Base-by-base conservation (phyloP, 2,329 filamentous ascomycete species). In the Arthroderma sp. region DNA sequence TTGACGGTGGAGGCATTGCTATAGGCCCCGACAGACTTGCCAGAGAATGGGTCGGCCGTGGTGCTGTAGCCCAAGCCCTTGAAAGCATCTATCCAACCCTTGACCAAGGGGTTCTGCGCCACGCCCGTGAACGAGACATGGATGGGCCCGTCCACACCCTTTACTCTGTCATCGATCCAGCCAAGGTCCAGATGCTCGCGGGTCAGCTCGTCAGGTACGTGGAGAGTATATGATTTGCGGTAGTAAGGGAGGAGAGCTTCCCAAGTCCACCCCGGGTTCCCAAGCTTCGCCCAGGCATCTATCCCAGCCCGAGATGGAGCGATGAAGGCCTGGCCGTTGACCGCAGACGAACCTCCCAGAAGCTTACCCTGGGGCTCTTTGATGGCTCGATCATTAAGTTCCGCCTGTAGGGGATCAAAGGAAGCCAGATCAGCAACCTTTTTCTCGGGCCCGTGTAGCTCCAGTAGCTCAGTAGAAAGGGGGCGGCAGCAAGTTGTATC, bases 181-280 rank as follows among this genome's bases (percentile, higher is more conserved):
- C 47, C 43, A 39, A 57, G 37, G 23, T 41, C 35, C 25, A 60
- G 57, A 44, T 49, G 28, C 19, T 58, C 35, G n/a, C 47, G 35
- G 7, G 58, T 59, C 52, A 49, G 55, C 9, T 33, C 25, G 60
- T 61, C 41, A 60, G 63, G 44, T 58, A 63, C 39, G 58, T 56
- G 52, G 33, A 61, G 61, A 2, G 60, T 62, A 51, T 63, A 59
- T 17, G 73, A 70, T 68, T 79, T 79, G 28, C 70, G 68, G 61
- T 80, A 77, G 60, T 80, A 80, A 0, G 74, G 77, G 0, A 76
- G 64, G 9, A 81, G 64, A 21, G 67, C 68, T 1, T 72, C 65
- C 67, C 73, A 77, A 13, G 66, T 67, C 73, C 74, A 78, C 2
- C 72, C 75, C 0, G 70, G 63, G 39, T 77, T 76, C 0, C 76